Percentiles rank a stretch among this genome's conserved stretches.
Conservation (phyloP, 1,284 basidiomycete species). For the Cystobasidium sp. region DNA sequence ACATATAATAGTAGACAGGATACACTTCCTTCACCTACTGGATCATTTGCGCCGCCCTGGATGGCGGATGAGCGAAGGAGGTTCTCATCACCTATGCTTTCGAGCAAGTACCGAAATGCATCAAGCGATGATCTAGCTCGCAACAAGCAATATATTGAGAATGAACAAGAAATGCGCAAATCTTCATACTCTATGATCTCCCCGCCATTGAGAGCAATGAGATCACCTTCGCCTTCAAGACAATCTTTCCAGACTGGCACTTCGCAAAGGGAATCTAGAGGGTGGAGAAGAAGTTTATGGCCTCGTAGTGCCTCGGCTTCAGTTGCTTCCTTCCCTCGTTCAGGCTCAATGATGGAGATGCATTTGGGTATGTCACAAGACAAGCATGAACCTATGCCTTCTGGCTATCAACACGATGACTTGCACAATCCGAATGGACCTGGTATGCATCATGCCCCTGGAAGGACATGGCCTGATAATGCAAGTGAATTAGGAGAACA, state of each 20-base stretch:
- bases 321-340: constrained; percentile 56
- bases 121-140: constrained; percentile 45
- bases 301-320: constrained; percentile 44
- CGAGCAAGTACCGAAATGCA: constrained; percentile 20
- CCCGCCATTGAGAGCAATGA: constrained; percentile 11
- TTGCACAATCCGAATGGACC: neutral
- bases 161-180: constrained; percentile 24
- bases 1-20: neutral
- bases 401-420: neutral
- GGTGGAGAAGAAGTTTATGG: constrained; percentile 40
- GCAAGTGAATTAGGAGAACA: constrained; percentile 24
- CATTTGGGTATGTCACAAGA: constrained; percentile 56
- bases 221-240: constrained; percentile 22
- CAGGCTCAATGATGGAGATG: constrained; percentile 59
- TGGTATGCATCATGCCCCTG: constrained; percentile 10
- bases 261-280: constrained; percentile 22
- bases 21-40: constrained; percentile 12
- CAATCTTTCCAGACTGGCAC: constrained; percentile 33
- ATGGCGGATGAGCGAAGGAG: constrained; percentile 43
- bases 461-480: constrained; percentile 38
- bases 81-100: constrained; percentile 42
- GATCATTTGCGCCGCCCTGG: constrained; percentile 47
- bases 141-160: constrained; percentile 23
- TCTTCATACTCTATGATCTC: constrained; percentile 40
- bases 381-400: constrained; percentile 42